Percentiles rank a stretch among this genome's conserved stretches.
phyloP scores from a whole-genome alignment of 139 green algal species.

The Spirogloea muscicola region DNA sequence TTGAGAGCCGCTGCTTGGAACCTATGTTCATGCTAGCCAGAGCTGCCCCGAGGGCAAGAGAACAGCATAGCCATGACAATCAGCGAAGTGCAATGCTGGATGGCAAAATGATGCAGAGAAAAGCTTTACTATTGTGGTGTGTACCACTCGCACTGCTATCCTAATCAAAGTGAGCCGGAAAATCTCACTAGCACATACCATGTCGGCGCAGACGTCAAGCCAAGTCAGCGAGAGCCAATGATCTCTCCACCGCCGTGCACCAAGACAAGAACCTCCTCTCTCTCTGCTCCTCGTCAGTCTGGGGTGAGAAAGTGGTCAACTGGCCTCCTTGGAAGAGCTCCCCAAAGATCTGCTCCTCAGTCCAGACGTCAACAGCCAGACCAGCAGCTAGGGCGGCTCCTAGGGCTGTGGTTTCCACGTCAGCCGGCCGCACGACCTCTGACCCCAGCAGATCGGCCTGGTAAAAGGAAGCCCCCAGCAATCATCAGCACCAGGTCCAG shows the following conservation, averaged over 20 bases:
- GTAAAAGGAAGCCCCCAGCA: background rate
- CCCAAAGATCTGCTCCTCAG: conserved; percentile 31
- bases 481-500: background rate
- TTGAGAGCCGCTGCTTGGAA: no score
- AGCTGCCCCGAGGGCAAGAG: no score
- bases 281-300: background rate
- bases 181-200: no score
- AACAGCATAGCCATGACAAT: no score
- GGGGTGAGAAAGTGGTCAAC: conserved; percentile 6
- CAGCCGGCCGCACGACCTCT: conserved; percentile 68
- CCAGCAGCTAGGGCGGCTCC: conserved; percentile 88
- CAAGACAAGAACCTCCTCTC: conserved; percentile 1
- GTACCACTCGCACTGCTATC: no score
- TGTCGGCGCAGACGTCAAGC: background rate
- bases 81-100: no score
- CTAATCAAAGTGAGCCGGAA: no score
- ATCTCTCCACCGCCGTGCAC: conserved; percentile 17
- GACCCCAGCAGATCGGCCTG: conserved; percentile 61
- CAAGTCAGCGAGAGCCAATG: conserved; percentile 13
- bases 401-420: conserved; percentile 87
- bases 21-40: no score
- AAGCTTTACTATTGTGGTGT: no score
- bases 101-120: no score
- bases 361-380: conserved; percentile 79
- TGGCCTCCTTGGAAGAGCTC: background rate